These are phyloP conservation scores for Kwoniella newhampshirensis DNA, from an alignment of 768 basidiomycete species.

Conservation along the genomic window DNA sequence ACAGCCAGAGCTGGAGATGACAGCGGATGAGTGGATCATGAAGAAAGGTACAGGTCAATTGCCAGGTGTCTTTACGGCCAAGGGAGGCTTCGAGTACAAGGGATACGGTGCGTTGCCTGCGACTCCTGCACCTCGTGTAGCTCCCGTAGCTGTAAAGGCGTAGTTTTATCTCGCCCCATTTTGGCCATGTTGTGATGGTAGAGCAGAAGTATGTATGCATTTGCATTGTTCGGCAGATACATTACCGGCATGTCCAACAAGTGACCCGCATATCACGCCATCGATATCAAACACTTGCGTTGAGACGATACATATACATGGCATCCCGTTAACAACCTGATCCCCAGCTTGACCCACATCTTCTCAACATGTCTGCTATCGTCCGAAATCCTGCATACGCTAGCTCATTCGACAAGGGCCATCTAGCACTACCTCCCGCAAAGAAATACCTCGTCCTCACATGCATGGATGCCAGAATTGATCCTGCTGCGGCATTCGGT, in stretches of 20 bases:
- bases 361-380: too few relatives aligned
- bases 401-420: constrained; percentile 54
- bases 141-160: not conserved
- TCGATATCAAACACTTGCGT: too few relatives aligned
- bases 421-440: constrained; percentile 56
- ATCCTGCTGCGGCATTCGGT: constrained; percentile 44
- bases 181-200: too few relatives aligned
- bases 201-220: too few relatives aligned
- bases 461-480: constrained; percentile 74
- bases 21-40: constrained; percentile 32
- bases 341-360: too few relatives aligned
- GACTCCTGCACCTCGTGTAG: too few relatives aligned
- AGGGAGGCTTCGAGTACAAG: constrained; percentile 23
- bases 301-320: too few relatives aligned
- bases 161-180: too few relatives aligned
- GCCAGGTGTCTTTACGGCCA: constrained; percentile 23
- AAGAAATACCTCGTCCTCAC: constrained; percentile 58
- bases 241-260: too few relatives aligned
- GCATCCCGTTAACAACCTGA: too few relatives aligned
- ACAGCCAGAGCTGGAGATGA: constrained; percentile 19
- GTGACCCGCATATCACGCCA: too few relatives aligned
- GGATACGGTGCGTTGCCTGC: not conserved
- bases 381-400: constrained; percentile 53
- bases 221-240: too few relatives aligned
- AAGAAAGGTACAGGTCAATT: constrained; percentile 19